Evolutionary conservation across 1,284 basidiomycete genomes (phyloP), one percentile per base, ranked within the genome.

Genomic region (Vanrija pseudolonga): DNA sequence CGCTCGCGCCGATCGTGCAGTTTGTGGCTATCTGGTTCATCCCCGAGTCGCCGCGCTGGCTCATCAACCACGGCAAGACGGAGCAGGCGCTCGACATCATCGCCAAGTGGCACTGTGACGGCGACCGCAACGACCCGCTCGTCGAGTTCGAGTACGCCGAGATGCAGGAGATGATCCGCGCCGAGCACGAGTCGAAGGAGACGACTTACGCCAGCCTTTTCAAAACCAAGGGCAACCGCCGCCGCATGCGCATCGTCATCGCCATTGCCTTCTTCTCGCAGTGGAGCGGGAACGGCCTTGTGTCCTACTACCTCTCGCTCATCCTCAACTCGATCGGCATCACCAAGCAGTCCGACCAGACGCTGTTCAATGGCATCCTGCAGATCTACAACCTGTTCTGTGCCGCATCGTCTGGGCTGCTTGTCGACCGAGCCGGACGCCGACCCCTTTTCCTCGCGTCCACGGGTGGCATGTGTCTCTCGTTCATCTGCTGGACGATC

Each of bases 161-260:
- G 62, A 81, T 83, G 40, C 77, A 81, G 53, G 80, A 81, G 66
- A 78, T 78, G 57, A 79, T 83, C 53, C 50, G 51, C 4, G 51
- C 67, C 17, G 44, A 57, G 23, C 66, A 66, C 8, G 63, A 62
- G 7, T 66, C 67, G 47, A 61, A 68, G 55, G 55, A 59, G 23
- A 83, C 78, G 77, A 83, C 81, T 81, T 81, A 84, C 63, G 82
- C 81, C 73, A 69, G 81, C 22, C 77, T 84, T 22, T 81, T 84
- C 72, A 74, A 41, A 41, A 80, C 75, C 28, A 67, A 67, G 9
- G 73, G 76, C 8, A 78, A 79, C 62, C 74, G 81, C 19, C 80
- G 80, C 65, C 74, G 82, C 63, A 41, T 65, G 43, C 46, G 14
- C 7, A 53, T 64, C 44, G 61, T 67, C 50, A 65, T 67, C 24